phyloP scores from a whole-genome alignment of 2,329 filamentous ascomycete genomes.

The Coniochaeta ligniaria region DNA sequence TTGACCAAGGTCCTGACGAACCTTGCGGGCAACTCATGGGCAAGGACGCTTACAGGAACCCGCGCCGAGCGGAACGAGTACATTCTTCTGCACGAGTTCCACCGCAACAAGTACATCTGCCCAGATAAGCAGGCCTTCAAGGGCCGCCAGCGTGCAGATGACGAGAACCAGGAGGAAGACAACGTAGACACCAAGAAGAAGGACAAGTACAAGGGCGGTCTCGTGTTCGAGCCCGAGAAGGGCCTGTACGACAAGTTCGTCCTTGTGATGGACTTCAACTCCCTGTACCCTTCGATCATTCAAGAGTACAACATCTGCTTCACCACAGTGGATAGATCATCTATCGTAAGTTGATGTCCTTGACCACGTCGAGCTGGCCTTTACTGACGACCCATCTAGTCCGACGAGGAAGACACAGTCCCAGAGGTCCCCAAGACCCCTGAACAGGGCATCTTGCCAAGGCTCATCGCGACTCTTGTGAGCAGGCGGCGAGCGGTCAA shows the following conservation, averaged over 20 bases:
- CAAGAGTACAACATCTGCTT: slow-evolving; percentile 99
- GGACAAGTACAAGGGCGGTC: slow-evolving; percentile 97
- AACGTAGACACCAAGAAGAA: slow-evolving; percentile 82
- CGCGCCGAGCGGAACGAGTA: slow-evolving; percentile 97
- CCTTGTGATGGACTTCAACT: slow-evolving; percentile 99
- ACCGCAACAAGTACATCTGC: slow-evolving; percentile 95
- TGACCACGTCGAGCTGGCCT: neutral
- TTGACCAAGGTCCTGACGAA: slow-evolving; percentile 94
- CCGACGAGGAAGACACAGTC: slow-evolving; percentile 78
- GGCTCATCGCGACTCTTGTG: slow-evolving; percentile 87
- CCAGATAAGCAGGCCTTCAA: slow-evolving; percentile 88
- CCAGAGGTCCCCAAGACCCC: slow-evolving; percentile 78
- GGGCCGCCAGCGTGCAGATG: slow-evolving; percentile 63
- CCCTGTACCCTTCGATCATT: slow-evolving; percentile 95
- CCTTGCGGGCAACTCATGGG: slow-evolving; percentile 96
- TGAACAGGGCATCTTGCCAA: slow-evolving; percentile 78
- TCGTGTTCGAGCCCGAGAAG: slow-evolving; percentile 96
- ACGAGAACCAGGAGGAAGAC: slow-evolving; percentile 63
- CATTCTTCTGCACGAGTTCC: slow-evolving; percentile 95
- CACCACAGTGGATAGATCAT: slow-evolving; percentile 81
- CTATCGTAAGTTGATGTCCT: slow-evolving; percentile 48
- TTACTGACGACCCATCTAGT: slow-evolving; percentile 33
- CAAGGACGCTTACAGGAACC: slow-evolving; percentile 88
- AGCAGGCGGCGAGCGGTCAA: slow-evolving; percentile 87
- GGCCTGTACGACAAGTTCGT: slow-evolving; percentile 98